Base-by-base conservation (phyloP, 1,139 yeast species). In the Pichia inconspicua region DNA sequence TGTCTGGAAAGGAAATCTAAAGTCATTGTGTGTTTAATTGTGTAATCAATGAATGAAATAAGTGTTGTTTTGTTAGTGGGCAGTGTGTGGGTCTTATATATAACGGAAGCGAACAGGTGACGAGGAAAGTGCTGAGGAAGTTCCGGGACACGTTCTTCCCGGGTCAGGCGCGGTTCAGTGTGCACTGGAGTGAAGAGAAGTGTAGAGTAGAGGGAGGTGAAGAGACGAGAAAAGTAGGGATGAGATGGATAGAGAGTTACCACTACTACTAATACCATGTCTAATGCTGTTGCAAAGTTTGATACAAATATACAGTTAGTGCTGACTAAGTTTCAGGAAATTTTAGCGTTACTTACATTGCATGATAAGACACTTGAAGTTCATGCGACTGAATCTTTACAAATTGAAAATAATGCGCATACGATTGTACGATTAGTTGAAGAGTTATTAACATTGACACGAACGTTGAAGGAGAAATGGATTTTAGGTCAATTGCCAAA, bases 1-100 rank as follows among this genome's bases (percentile, higher is more conserved):
- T 92, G 89, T 76, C 89, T 82, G 67, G 79, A 74, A 66, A 90
- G 79, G 70, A 89, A 62, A 45, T 62, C 65, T 51, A 61, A 55
- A 58, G 59, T 53, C 65, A 62, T 62, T 51, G 32, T 55, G 12
- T 14, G 35, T 12, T 32, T 11, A 11, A 30, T 22, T 22, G 22
- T 22, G 22, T 22, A 22, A 4, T 22, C 22, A 22, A 22, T 22
- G 22, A 22, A 22, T 22, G 22, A 22, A 22, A 22, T 4, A 4
- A 22, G 22, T 4, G 4, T 22, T 4, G 22, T 22, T 22, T 22
- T 22, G 22, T 4, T 22, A 22, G 22, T 22, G 35, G 35, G n/a
- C 35, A 32, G 35, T n/a, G 35, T 32, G 35, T 7, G 17, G 17
- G 4, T n/a, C 35, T 32, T 32, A 32, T 32, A 32, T 32, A 32